Conservation (phyloP, 169 alveolate genomes). For the Cryptosporidium sp. region DNA sequence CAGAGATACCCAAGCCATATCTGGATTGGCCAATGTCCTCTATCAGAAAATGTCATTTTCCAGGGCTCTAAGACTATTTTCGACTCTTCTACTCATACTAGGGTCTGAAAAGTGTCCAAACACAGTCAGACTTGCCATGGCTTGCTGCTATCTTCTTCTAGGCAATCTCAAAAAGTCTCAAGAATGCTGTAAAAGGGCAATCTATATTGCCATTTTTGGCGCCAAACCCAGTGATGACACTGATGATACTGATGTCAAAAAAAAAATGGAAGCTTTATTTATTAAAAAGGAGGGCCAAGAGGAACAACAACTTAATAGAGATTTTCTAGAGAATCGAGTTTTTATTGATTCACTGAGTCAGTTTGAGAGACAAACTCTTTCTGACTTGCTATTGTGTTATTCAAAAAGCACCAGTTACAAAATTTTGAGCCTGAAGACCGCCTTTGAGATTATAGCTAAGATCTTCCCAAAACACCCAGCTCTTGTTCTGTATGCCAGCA, state of each 20-base stretch:
- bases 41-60: constrained; percentile 8
- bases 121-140: constrained; percentile 51
- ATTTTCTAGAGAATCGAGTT: background rate
- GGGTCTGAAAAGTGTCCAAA: constrained; percentile 59
- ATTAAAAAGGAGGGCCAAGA: background rate
- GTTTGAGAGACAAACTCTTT: constrained; percentile 27
- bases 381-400: constrained; percentile 38
- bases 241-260: background rate
- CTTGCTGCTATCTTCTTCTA: constrained; percentile 43
- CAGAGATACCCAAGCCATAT: constrained; percentile 29
- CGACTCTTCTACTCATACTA: constrained; percentile 16
- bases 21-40: constrained; percentile 65
- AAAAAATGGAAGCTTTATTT: background rate
- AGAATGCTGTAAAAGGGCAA: constrained; percentile 61
- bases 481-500: constrained; percentile 11
- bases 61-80: constrained; percentile 30
- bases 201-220: background rate
- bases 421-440: background rate
- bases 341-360: background rate
- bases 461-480: constrained; percentile 49
- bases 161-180: constrained; percentile 11
- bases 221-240: background rate
- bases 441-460: constrained; percentile 10
- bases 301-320: background rate
- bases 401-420: constrained; percentile 28